phyloP scores from a whole-genome alignment of 805 yeast species.

The Candida tibetensis region DNA sequence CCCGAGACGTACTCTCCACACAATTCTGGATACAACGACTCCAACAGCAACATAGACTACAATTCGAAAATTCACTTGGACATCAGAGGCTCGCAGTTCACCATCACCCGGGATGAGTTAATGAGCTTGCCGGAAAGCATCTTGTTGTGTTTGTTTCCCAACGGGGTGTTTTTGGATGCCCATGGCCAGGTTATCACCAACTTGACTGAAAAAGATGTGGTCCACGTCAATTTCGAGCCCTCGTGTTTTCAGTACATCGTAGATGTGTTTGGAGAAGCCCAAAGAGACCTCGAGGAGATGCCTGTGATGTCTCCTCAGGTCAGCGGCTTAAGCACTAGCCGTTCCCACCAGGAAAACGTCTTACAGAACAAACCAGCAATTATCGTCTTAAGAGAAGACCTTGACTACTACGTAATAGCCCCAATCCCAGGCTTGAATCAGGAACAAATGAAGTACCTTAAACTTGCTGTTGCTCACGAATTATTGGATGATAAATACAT shows the following conservation, averaged over 20 bases:
- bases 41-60: conserved; percentile 40
- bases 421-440: conserved; percentile 54
- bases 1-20: conserved; percentile 30
- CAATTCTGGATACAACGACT: conserved; percentile 25
- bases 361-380: conserved; percentile 82
- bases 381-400: conserved; percentile 88
- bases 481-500: conserved; percentile 57
- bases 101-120: conserved; percentile 81
- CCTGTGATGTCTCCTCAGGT: conserved; percentile 34
- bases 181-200: conserved; percentile 76
- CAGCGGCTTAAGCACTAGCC: conserved; percentile 13
- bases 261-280: conserved; percentile 66
- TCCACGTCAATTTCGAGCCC: conserved; percentile 83
- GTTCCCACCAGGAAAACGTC: conserved; percentile 39
- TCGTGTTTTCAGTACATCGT: conserved; percentile 82
- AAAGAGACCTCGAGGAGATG: conserved; percentile 46
- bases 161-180: conserved; percentile 80
- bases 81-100: conserved; percentile 70
- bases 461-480: conserved; percentile 68
- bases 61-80: conserved; percentile 72
- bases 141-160: conserved; percentile 81
- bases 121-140: conserved; percentile 91
- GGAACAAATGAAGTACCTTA: conserved; percentile 64
- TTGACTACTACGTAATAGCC: conserved; percentile 90
- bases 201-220: conserved; percentile 75